Base-by-base conservation (phyloP, 306 rosid genomes). In the Pyrus communis region DNA sequence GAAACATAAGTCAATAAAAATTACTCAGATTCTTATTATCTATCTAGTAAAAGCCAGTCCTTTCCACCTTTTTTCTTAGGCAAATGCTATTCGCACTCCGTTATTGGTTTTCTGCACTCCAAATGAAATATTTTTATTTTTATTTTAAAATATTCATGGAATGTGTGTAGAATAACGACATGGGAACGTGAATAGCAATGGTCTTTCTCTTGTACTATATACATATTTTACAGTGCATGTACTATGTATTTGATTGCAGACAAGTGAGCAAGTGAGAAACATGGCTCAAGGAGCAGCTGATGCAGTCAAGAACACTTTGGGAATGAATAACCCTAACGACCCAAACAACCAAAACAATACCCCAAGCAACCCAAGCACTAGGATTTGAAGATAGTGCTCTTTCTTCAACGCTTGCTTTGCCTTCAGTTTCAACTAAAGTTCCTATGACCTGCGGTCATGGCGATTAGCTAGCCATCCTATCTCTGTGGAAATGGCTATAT, bases 231-330 rank as follows among this genome's bases (percentile, higher is more conserved):
- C 13, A 15, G 30, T 15, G 8, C 8, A 49, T 49, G 21, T 49
- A 49, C 55, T 49, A 67, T 66, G 70, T 10, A 9, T 23, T 55
- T 77, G 25, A 13, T 9, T 73, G 73, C 85, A 84, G 67, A 86
- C 93, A 0, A 91, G 94, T 18, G 94, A 90, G 27, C 87, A 80
- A 70, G 84, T 93, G 57, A 89, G 80, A 82, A 80, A 68, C 22
- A 70, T 83, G 89, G 96, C 95, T 4, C 89, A 84, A 14, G 86
- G 92, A 70, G 95, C 90, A 4, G 73, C 91, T 8, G 87, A 86
- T 0, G 84, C 88, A 0, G 88, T 86, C 55, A 93, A 93, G 71
- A 65, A 71, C 38, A 88, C 98, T 1, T 43, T 89, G 38, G 98
- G 98, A 2, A 64, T 93, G 87, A 79, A 76, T 71, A 60, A 65